These are phyloP conservation scores for Bretschneidera sinensis DNA, from an alignment of 345 rosid species.

Conservation along the genomic window DNA sequence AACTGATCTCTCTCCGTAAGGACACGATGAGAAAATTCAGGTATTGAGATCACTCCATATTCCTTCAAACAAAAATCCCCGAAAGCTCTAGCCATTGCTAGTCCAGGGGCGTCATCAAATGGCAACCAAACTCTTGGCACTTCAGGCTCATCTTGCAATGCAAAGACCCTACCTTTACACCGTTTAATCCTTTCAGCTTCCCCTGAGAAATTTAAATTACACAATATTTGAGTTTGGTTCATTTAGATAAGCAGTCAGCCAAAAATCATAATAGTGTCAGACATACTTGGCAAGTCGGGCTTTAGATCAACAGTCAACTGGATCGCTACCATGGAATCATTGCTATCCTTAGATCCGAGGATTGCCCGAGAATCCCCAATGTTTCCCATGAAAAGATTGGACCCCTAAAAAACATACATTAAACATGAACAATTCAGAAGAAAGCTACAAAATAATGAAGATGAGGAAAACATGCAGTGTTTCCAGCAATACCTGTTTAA, in stretches of 20 bases:
- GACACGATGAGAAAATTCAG: slow-evolving; percentile 85
- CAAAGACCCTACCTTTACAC: slow-evolving; percentile 97
- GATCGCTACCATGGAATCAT: slow-evolving; percentile 73
- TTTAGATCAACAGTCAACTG: slow-evolving; percentile 96
- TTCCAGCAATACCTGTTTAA: slow-evolving; percentile 68
- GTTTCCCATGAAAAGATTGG: slow-evolving; percentile 87
- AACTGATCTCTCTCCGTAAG: slow-evolving; percentile 91
- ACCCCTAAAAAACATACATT: slow-evolving; percentile 54
- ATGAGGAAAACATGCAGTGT: neutral
- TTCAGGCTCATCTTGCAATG: slow-evolving; percentile 98
- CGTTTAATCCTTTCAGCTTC: slow-evolving; percentile 96
- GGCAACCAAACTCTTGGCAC: slow-evolving; percentile 98
- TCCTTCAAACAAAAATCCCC: slow-evolving; percentile 99
- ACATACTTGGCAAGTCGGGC: slow-evolving; percentile 96
- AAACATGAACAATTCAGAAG: slow-evolving; percentile 13
- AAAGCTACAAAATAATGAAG: slow-evolving; percentile 15
- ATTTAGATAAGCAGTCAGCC: neutral
- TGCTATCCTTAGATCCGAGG: slow-evolving; percentile 80
- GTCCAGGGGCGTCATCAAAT: slow-evolving; percentile 98
- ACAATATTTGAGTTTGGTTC: slow-evolving; percentile 9
- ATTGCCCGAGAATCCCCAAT: slow-evolving; percentile 98
- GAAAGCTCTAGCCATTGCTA: slow-evolving; percentile 99
- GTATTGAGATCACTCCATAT: slow-evolving; percentile 92
- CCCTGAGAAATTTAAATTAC: slow-evolving; percentile 37
- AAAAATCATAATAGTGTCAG: slow-evolving; percentile 2